These are phyloP conservation scores for Taxawa tesnikishii DNA, from an alignment of 2,329 filamentous ascomycete genomes.

Conservation along the genomic window DNA sequence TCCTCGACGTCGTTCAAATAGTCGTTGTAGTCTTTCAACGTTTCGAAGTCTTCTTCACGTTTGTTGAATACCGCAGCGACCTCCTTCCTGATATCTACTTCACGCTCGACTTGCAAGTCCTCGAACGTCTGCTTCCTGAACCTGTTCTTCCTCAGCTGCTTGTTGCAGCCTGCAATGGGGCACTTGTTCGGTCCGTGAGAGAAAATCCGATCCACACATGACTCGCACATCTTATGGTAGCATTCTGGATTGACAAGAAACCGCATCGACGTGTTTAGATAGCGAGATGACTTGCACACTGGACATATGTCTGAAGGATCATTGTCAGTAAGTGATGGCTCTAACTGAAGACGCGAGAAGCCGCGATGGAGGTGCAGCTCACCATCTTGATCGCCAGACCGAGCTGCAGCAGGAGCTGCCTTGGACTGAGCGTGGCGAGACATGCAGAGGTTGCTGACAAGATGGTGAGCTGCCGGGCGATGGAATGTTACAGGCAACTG, in stretches of 20 bases:
- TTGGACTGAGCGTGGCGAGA: conserved; percentile 19
- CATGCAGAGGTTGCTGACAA: conserved; percentile 14
- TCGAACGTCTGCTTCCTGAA: conserved; percentile 85
- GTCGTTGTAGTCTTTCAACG: conserved; percentile 73
- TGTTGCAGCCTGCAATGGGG: conserved; percentile 76
- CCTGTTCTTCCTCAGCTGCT: conserved; percentile 70
- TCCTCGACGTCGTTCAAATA: conserved; percentile 90
- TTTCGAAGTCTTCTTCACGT: conserved; percentile 81
- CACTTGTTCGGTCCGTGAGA: conserved; percentile 83
- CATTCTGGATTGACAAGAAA: conserved; percentile 97
- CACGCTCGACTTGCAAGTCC: conserved; percentile 73
- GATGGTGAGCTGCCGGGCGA: conserved; percentile 10
- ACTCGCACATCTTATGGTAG: conserved; percentile 98
- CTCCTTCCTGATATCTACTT: conserved; percentile 75
- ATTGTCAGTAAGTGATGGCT: conserved; percentile 8
- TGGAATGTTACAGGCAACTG: neutral
- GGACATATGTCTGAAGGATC: conserved; percentile 63
- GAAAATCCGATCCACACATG: conserved; percentile 91
- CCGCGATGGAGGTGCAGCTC: conserved; percentile 11
- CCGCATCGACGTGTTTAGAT: conserved; percentile 85
- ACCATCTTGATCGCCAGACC: conserved; percentile 18
- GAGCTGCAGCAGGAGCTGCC: conserved; percentile 12
- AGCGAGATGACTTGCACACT: conserved; percentile 92
- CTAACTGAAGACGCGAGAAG: conserved; percentile 5
- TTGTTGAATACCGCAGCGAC: conserved; percentile 74